Evolutionary conservation across 2,329 filamentous ascomycete genomes (phyloP).

Genomic region (Niveomyces coronatus): DNA sequence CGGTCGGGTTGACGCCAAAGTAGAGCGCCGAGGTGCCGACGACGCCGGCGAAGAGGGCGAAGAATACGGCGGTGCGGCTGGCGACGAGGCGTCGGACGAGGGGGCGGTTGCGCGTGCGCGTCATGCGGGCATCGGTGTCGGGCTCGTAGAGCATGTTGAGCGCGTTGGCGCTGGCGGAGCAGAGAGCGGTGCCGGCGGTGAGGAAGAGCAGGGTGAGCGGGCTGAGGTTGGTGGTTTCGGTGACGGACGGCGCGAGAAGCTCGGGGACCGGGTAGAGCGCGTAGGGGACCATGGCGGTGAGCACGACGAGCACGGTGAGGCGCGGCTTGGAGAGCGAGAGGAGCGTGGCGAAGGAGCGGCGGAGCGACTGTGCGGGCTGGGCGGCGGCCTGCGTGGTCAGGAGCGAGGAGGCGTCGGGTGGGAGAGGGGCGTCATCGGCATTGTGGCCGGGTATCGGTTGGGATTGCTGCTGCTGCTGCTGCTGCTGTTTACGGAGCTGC

Average conservation of each 20-base stretch:
- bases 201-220: constrained; percentile 88
- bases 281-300: constrained; percentile 85
- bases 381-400: constrained; percentile 42
- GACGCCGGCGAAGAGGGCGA: constrained; percentile 64
- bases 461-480: constrained; percentile 8
- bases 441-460: too few relatives aligned
- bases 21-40: constrained; percentile 65
- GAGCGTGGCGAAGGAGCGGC: constrained; percentile 65
- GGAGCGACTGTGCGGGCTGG: constrained; percentile 40
- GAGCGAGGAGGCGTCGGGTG: constrained; percentile 43
- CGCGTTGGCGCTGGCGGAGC: constrained; percentile 83
- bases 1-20: constrained; percentile 88
- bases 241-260: constrained; percentile 59
- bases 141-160: constrained; percentile 97
- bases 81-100: constrained; percentile 74
- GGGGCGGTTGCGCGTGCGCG: constrained; percentile 80
- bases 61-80: constrained; percentile 59
- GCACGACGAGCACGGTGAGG: constrained; percentile 79
- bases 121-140: constrained; percentile 84
- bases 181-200: constrained; percentile 78
- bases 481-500: constrained; percentile 20
- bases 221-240: constrained; percentile 68
- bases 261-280: constrained; percentile 87
- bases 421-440: constrained; percentile 23
- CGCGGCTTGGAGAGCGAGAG: constrained; percentile 93